phyloP scores from a whole-genome alignment of 73 alveolate genomes.

The Paramecium sexaurelia region DNA sequence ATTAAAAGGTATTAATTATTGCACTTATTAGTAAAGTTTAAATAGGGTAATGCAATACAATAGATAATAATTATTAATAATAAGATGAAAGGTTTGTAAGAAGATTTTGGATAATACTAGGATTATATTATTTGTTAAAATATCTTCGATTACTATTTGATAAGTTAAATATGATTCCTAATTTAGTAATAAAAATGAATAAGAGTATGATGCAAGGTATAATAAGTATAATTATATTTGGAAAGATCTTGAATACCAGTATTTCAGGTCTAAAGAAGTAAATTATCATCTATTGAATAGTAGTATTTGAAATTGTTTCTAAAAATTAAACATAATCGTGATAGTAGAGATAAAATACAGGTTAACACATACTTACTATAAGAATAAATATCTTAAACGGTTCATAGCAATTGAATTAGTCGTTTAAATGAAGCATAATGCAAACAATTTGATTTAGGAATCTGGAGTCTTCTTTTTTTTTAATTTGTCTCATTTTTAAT shows the following conservation, averaged over 20 bases:
- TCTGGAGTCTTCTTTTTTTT: neutral
- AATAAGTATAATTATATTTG: neutral
- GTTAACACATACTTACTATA: neutral
- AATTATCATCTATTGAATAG: neutral
- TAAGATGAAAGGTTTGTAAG: neutral
- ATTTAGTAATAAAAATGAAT: neutral
- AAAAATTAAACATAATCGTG: neutral
- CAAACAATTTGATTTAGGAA: neutral
- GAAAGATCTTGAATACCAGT: neutral
- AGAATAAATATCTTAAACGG: neutral
- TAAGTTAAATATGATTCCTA: neutral
- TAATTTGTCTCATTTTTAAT: neutral
- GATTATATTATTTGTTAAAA: neutral
- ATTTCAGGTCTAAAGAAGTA: conserved; percentile 17
- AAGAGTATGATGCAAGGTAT: neutral
- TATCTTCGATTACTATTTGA: neutral
- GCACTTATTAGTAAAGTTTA: neutral
- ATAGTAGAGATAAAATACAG: neutral
- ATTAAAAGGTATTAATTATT: neutral
- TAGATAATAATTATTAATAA: neutral
- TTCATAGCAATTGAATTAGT: neutral
- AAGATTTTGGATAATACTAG: neutral
- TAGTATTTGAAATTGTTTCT: neutral
- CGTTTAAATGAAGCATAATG: neutral
- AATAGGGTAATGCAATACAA: neutral